These are phyloP conservation scores for Rubus parviflorus DNA, from an alignment of 306 rosid species.

Conservation along the genomic window DNA sequence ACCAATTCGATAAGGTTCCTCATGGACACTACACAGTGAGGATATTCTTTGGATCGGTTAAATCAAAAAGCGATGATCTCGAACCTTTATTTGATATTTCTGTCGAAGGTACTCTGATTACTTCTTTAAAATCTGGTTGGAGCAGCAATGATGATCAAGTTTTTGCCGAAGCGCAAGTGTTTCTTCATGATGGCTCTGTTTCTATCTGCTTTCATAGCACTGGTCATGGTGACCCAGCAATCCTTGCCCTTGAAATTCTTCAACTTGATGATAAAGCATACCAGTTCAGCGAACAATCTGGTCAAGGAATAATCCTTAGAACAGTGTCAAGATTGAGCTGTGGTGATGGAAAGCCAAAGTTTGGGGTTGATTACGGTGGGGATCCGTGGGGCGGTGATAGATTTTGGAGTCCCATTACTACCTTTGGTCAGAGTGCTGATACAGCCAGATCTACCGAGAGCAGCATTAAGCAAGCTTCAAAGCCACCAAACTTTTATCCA, in stretches of 20 bases:
- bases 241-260: slow-evolving; percentile 91
- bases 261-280: slow-evolving; percentile 74
- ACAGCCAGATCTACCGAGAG: slow-evolving; percentile 58
- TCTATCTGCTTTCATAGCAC: slow-evolving; percentile 95
- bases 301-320: slow-evolving; percentile 60
- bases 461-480: slow-evolving; percentile 63
- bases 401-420: slow-evolving; percentile 58
- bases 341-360: slow-evolving; percentile 73
- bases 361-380: slow-evolving; percentile 65
- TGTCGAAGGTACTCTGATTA: slow-evolving; percentile 77
- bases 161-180: slow-evolving; percentile 70
- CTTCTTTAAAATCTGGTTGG: slow-evolving; percentile 88
- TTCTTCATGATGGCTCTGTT: slow-evolving; percentile 63
- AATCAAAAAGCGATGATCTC: slow-evolving; percentile 40
- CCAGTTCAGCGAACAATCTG: slow-evolving; percentile 52
- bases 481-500: slow-evolving; percentile 84
- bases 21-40: slow-evolving; percentile 82
- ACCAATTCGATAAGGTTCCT: slow-evolving; percentile 64
- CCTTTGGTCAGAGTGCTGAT: slow-evolving; percentile 65
- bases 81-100: slow-evolving; percentile 91
- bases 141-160: slow-evolving; percentile 66
- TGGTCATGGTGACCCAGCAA: slow-evolving; percentile 98
- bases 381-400: slow-evolving; percentile 86
- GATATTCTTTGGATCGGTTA: slow-evolving; percentile 73
- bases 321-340: slow-evolving; percentile 79